Base-by-base conservation (phyloP, 2,329 filamentous ascomycete species). In the Magnaporthiopsis rhizophila region DNA sequence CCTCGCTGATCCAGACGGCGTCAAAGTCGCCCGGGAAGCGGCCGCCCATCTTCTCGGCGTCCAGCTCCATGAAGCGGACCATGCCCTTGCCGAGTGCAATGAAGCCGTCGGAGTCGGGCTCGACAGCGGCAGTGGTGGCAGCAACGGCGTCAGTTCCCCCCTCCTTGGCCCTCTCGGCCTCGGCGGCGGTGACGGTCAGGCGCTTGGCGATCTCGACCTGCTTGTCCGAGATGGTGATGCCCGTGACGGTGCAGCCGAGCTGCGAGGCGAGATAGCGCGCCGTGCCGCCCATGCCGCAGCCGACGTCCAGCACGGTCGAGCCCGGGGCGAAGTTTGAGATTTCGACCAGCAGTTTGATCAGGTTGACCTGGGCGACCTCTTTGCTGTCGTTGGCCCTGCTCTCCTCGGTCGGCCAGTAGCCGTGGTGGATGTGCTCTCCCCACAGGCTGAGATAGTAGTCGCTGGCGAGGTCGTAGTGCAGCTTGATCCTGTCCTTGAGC, bases 351-450 rank as follows among this genome's bases (percentile, higher is more conserved):
- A 86, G 77, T 32, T 78, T 76, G 69, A 87, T 85, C 38, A 86
- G 77, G 69, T 83, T 84, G 30, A 81, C 70, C 71, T 87, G 85
- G 2, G 84, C 84, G 36, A 77, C 75, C 68, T 87, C 84, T 70
- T 86, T 87, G 67, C 79, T 81, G 67, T 85, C 82, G 24, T 69
- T 74, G 0, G 79, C 74, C 64, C 78, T 77, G 65, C 76, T 77
- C 64, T 76, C 76, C 61, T 71, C 70, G 3, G 78, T 77, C 30
- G 81, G 78, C 77, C 84, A 87, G 71, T 86, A 86, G 64, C 84
- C 84, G 67, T 87, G 84, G 70, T 87, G 85, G 70, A 87, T 86
- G 69, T 87, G 84, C 70, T 86, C 83, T 64, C 84, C 84, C 84
- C 84, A 87, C 26, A 87, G 76, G 45, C 79, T 84, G 66, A 86